Conservation (phyloP, 108 stramenopile genomes). For the Skeletonema marinoi region DNA sequence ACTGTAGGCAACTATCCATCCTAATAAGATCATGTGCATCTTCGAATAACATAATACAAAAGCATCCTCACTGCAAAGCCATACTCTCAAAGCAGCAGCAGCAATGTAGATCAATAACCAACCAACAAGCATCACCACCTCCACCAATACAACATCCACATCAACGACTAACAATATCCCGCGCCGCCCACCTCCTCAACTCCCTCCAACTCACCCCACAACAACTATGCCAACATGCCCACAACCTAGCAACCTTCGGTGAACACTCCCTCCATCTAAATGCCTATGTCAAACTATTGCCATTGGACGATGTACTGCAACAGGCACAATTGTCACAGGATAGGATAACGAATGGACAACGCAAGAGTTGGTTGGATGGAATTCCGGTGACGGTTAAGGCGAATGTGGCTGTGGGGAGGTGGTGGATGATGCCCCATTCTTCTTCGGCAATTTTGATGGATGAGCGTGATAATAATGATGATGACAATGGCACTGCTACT, state of each 20-base stretch:
- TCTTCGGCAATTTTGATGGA: constrained; percentile 75
- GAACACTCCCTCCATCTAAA: constrained; percentile 45
- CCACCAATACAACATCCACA: not conserved
- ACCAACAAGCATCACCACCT: not conserved
- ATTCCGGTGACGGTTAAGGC: constrained; percentile 95
- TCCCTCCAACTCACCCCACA: constrained; percentile 14
- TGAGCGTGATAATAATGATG: not conserved
- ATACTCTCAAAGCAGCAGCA: too few relatives aligned
- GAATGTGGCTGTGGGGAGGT: constrained; percentile 83
- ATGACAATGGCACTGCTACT: not conserved
- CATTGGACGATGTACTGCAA: constrained; percentile 40
- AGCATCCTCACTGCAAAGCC: too few relatives aligned
- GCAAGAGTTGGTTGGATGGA: constrained; percentile 72
- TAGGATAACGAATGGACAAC: constrained; percentile 39
- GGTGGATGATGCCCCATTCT: constrained; percentile 70
- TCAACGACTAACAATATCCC: constrained; percentile 33
- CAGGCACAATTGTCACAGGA: constrained; percentile 62
- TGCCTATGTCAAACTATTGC: constrained; percentile 56
- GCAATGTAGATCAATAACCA: not conserved
- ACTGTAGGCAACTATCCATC: not conserved
- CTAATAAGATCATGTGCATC: not conserved
- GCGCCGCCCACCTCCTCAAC: constrained; percentile 20
- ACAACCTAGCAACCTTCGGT: constrained; percentile 42
- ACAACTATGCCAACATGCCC: constrained; percentile 32
- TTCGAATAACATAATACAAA: too few relatives aligned